These are phyloP conservation scores for Thuja plicata DNA, from an alignment of 83 land plant genomes.

Conservation along the genomic window DNA sequence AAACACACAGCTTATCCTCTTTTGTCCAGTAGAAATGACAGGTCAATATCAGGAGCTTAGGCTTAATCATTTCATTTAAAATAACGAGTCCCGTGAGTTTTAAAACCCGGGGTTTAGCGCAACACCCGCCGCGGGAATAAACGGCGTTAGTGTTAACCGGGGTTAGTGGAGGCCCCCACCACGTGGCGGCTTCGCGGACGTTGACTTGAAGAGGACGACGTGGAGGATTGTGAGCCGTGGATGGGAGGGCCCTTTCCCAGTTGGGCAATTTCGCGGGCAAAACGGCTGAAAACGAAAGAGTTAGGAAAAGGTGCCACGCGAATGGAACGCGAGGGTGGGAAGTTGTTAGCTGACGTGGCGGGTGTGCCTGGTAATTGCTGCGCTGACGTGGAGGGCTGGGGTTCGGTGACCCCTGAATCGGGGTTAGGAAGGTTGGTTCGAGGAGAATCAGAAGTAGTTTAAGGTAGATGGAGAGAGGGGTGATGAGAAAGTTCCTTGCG, in stretches of 20 bases:
- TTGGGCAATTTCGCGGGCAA: constrained; percentile 1
- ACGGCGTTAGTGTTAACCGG: background rate
- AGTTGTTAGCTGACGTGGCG: background rate
- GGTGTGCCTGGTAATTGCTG: background rate
- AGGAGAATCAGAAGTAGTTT: constrained; percentile 3
- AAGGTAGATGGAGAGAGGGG: background rate
- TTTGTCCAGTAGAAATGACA: background rate
- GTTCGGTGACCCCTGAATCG: background rate
- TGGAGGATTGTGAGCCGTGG: background rate
- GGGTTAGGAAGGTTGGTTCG: constrained; percentile 9
- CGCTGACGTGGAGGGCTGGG: background rate
- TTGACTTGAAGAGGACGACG: background rate
- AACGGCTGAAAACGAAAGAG: background rate
- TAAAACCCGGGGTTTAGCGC: background rate
- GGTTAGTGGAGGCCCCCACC: background rate
- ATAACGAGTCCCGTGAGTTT: background rate
- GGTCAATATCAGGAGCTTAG: background rate
- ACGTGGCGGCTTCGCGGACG: background rate
- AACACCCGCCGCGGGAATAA: background rate
- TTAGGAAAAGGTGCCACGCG: background rate
- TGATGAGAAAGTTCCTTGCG: background rate
- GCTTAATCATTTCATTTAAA: background rate
- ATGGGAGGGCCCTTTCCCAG: background rate
- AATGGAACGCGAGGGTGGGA: background rate
- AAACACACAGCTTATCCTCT: background rate